Base-by-base conservation (phyloP, 208 protist genomes). In the Wallacemonas collosoma region DNA sequence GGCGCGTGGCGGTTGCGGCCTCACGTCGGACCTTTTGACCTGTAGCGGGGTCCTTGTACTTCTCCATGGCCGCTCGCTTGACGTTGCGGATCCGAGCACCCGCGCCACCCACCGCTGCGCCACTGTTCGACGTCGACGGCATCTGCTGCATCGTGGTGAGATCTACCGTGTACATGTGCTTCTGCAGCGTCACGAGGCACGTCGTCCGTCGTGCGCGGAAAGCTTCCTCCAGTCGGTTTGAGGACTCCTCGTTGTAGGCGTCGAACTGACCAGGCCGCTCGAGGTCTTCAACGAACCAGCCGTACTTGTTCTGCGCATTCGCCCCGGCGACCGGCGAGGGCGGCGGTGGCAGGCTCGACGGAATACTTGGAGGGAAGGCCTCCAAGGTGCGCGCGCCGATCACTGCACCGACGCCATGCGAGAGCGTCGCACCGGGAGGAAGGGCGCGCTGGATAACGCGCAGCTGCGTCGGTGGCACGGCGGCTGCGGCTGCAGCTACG, bases 281-380 rank as follows among this genome's bases (percentile, higher is more conserved):
- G 9, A 88, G 53, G 53, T 89, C 80, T 68, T 93, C 86, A 3
- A 93, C 86, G 45, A 93, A 89, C 88, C 88, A 95, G 8, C 75
- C 87, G 56, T 83, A 91, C 12, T 53, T 66, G 41, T 39, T 39
- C 0, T 58, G 38, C 8, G 17, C 43, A 2, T 48, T 40, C 26
- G 35, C 63, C 2, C 41, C 17, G 5, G 14, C 48, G 50, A 67
- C 41, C 15, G 73, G 72, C 8, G 56, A 53, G 35, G 68, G 71
- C 15, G 66, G 68, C 3, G 73, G 70, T 1, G 74, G 60, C 43
- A 80, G 38, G 15, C 38, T 48, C 40, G 45, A 41, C 40, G 60
- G 60, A 35, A 65, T 65, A 15, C n/a, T 1, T 3, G 50, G 48
- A 15, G 15, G 36, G 3, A 35, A 63, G 0, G 68, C 55, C 54